Conservation (phyloP, 2,329 filamentous ascomycete species). For the Fusarium nelsonii region DNA sequence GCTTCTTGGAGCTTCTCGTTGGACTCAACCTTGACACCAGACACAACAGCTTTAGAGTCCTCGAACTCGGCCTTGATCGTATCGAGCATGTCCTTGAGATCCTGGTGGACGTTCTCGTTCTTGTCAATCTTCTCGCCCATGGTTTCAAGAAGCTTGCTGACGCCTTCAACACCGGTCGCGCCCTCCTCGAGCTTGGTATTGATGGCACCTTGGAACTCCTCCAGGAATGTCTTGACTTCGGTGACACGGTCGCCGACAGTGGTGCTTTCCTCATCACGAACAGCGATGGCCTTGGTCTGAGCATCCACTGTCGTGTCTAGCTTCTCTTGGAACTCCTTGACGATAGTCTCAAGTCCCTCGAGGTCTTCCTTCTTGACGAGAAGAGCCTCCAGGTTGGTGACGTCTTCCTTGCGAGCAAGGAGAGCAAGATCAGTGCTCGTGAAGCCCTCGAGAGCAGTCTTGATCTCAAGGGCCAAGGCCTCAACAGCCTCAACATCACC, state of each 20-base stretch:
- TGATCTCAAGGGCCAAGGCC: conserved; percentile 86
- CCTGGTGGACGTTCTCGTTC: conserved; percentile 69
- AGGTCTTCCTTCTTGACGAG: conserved; percentile 79
- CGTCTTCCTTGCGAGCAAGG: conserved; percentile 78
- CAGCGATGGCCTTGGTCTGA: conserved; percentile 83
- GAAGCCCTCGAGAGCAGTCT: conserved; percentile 80
- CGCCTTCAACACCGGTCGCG: conserved; percentile 75
- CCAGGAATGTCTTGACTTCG: conserved; percentile 81
- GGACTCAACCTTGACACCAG: conserved; percentile 83
- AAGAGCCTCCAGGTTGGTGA: conserved; percentile 74
- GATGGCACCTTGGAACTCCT: conserved; percentile 81
- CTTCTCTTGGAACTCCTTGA: conserved; percentile 79
- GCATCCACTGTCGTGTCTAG: conserved; percentile 76
- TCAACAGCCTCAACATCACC: conserved; percentile 85
- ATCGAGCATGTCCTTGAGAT: conserved; percentile 78
- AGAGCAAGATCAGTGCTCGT: conserved; percentile 75
- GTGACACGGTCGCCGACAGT: conserved; percentile 81
- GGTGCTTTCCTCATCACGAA: conserved; percentile 85
- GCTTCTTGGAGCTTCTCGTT: conserved; percentile 79
- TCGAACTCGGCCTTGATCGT: conserved; percentile 89
- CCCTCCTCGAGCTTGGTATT: conserved; percentile 83
- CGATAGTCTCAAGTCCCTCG: conserved; percentile 72
- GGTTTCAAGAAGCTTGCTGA: conserved; percentile 77
- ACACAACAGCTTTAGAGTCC: conserved; percentile 82
- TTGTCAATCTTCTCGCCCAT: conserved; percentile 72